Conservation (phyloP, 768 basidiomycete genomes). For the Boletus fagicola region DNA sequence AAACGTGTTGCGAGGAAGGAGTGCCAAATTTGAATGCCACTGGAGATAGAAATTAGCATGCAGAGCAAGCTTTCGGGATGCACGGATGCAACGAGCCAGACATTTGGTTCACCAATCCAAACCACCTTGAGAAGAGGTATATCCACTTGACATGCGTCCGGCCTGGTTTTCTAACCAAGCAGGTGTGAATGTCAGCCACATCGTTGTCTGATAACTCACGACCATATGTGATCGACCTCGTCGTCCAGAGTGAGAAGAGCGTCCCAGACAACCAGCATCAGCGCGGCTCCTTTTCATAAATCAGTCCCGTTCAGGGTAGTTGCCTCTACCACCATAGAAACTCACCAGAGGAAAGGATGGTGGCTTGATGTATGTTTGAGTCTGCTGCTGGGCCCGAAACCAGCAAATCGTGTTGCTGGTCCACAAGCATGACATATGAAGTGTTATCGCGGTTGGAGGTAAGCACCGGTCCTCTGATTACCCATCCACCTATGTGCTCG, state of each 20-base stretch:
- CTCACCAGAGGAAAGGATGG: conserved; percentile 14
- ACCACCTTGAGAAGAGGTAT: conserved; percentile 25
- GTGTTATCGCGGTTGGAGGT: background rate
- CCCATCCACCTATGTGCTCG: background rate
- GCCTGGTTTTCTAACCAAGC: conserved; percentile 5
- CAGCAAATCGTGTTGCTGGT: background rate
- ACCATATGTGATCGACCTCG: conserved; percentile 21
- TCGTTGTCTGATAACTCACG: conserved; percentile 13
- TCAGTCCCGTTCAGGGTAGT: background rate
- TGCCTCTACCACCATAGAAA: background rate
- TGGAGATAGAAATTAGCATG: conserved; percentile 6
- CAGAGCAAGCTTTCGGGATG: background rate
- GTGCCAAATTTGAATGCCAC: conserved; percentile 1
- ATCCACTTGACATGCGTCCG: conserved; percentile 17
- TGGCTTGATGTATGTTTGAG: conserved; percentile 1
- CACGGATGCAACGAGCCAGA: background rate
- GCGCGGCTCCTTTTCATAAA: conserved; percentile 8
- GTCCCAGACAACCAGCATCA: conserved; percentile 16
- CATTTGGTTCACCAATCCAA: conserved; percentile 21
- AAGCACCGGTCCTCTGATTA: background rate
- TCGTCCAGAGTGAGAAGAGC: conserved; percentile 16
- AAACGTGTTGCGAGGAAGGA: background rate
- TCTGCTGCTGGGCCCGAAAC: background rate
- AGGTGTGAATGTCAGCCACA: background rate
- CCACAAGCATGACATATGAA: conserved; percentile 1